Percentiles rank a stretch among this genome's conserved stretches.
phyloP scores from a whole-genome alignment of 2,329 filamentous ascomycete species.

The Neurospora sp. region DNA sequence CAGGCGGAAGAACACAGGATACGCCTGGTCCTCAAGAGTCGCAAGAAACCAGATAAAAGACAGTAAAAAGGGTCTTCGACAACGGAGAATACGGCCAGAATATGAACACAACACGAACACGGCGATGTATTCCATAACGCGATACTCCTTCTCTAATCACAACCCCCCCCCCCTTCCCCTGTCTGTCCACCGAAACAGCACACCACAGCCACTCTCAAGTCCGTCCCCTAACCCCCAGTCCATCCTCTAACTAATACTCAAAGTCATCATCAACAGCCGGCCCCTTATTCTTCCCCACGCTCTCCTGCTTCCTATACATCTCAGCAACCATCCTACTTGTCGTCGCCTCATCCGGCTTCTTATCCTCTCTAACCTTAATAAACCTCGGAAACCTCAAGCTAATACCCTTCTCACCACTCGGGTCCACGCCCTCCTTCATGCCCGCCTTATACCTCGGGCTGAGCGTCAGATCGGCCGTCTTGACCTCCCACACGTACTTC shows the following conservation, averaged over 20 bases:
- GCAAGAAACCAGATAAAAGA: too few species aligned
- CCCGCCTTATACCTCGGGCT: slow-evolving; percentile 92
- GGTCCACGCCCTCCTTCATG: slow-evolving; percentile 66
- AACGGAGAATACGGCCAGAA: too few species aligned
- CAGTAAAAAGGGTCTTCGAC: too few species aligned
- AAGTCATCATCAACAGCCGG: slow-evolving; percentile 92
- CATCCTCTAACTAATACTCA: slow-evolving; percentile 57
- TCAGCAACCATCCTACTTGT: slow-evolving; percentile 78
- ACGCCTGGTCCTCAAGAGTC: too few species aligned
- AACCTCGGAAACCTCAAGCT: slow-evolving; percentile 87
- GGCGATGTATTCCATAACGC: too few species aligned
- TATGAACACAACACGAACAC: too few species aligned
- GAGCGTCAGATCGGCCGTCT: slow-evolving; percentile 88
- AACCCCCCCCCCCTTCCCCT: too few species aligned
- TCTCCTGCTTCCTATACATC: slow-evolving; percentile 95
- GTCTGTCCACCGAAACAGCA: too few species aligned
- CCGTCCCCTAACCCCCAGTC: too few species aligned
- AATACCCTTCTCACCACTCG: slow-evolving; percentile 64
- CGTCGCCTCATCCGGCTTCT: slow-evolving; percentile 88
- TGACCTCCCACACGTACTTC: slow-evolving; percentile 91
- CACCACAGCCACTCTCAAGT: too few species aligned
- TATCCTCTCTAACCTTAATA: slow-evolving; percentile 86
- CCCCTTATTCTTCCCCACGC: slow-evolving; percentile 74
- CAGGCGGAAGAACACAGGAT: too few species aligned
- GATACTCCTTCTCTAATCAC: too few species aligned